Evolutionary conservation across 768 basidiomycete species (phyloP).

Genomic region (Amanita subjunquillea): DNA sequence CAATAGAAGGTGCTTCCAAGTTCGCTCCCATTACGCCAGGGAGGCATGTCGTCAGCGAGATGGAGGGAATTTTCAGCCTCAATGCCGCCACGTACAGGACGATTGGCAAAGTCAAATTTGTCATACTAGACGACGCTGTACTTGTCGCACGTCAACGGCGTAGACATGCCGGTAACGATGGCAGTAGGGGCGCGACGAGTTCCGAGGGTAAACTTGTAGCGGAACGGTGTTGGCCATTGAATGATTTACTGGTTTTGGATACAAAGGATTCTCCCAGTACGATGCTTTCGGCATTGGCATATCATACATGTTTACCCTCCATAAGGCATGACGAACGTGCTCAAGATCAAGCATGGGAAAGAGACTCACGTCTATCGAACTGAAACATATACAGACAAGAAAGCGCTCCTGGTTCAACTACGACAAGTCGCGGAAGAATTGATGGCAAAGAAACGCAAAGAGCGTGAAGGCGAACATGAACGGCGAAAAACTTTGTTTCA

Average conservation of each 20-base stretch:
- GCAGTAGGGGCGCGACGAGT: slow-evolving; percentile 22
- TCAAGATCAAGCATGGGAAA: slow-evolving; percentile 89
- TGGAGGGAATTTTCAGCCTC: slow-evolving; percentile 71
- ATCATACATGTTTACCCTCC: slow-evolving; percentile 2
- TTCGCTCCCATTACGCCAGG: slow-evolving; percentile 89
- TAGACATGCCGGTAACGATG: slow-evolving; percentile 41
- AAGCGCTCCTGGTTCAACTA: slow-evolving; percentile 72
- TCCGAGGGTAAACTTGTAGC: slow-evolving; percentile 78
- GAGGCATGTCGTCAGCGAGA: slow-evolving; percentile 82
- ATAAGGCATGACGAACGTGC: slow-evolving; percentile 83
- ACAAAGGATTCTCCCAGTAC: slow-evolving; percentile 90
- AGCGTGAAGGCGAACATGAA: slow-evolving; percentile 90
- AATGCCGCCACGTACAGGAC: slow-evolving; percentile 95
- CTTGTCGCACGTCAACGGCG: slow-evolving; percentile 75
- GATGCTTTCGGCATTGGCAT: slow-evolving; percentile 13
- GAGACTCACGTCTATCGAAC: slow-evolving; percentile 93
- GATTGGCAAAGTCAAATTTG: slow-evolving; percentile 78
- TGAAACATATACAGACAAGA: slow-evolving; percentile 76
- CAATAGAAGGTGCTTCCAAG: slow-evolving; percentile 92
- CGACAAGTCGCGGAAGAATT: slow-evolving; percentile 91
- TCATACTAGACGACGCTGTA: slow-evolving; percentile 85
- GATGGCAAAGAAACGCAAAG: slow-evolving; percentile 78
- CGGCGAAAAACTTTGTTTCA: slow-evolving; percentile 71
- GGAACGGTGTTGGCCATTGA: slow-evolving; percentile 87
- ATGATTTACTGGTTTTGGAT: slow-evolving; percentile 91